Base-by-base conservation (phyloP, 805 yeast genomes). In the Ogataea naganishii region DNA sequence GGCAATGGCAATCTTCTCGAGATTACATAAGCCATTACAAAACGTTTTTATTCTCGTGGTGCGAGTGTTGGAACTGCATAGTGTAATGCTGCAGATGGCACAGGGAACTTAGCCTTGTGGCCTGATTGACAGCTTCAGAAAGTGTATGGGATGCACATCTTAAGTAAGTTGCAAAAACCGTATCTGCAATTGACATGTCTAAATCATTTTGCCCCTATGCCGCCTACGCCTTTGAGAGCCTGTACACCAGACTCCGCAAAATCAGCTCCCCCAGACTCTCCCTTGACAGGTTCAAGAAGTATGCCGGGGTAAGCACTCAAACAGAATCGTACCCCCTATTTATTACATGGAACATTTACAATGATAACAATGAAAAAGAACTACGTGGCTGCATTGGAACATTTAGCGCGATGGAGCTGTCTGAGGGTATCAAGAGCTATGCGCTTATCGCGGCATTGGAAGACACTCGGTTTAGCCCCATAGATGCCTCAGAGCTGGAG, bases 361-460 rank as follows among this genome's bases (percentile, higher is more conserved):
- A 38, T 42, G 30, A 51, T 12, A 21, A 18, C 3, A 36, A 33
- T 9, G 30, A 34, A 16, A 48, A 54, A 16, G 56, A 60, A 10
- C 59, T 89, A 27, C 62, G 97, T 24, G 98, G 98, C 0, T 89
- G 98, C 48, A 92, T 89, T 32, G 98, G 98, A 1, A 88, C 95
- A 0, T 92, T 92, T 50, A 59, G 64, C 13, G 56, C 69, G 11
- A 51, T 68, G 33, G 62, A 67, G 0, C 41, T 82, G 2, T 75
- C 66, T 12, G 29, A 46, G 1, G 95, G 92, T 0, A 65, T 86
- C 4, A 50, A 58, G 14, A 62, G 64, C 22, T 89, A 77, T 47
- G 65, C 95, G 0, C 31, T 79, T 12, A 56, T 66, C 21, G 75
- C 88, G 26, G 95, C 95, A 0, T 56, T 85, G 6, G 72, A 82